Percentiles rank a stretch among this genome's conserved stretches.
Conservation (phyloP, 441 rosid species). For the Erodium trifolium region DNA sequence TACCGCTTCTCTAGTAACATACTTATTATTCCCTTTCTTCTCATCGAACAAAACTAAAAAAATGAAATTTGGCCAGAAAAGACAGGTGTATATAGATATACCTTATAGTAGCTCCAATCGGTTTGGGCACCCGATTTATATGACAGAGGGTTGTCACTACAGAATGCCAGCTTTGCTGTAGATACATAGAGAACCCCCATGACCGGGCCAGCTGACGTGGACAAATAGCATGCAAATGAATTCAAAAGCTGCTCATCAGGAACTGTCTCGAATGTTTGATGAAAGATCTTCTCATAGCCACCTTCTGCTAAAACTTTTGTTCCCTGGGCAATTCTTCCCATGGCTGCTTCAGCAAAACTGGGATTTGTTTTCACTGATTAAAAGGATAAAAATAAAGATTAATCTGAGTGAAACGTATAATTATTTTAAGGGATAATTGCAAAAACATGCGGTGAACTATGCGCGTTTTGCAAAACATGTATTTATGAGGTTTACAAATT, state of each 20-base stretch:
- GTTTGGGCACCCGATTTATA: slow-evolving; percentile 42
- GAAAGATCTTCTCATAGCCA: slow-evolving; percentile 65
- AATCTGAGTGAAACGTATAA: background rate
- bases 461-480: no score
- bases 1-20: background rate
- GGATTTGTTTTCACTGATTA: slow-evolving; percentile 27
- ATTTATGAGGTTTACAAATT: no score
- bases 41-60: background rate
- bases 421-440: no score
- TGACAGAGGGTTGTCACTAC: slow-evolving; percentile 53
- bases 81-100: slow-evolving; percentile 14
- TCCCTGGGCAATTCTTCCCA: slow-evolving; percentile 70
- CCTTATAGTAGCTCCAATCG: slow-evolving; percentile 67
- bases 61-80: background rate
- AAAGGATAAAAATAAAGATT: background rate
- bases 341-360: slow-evolving; percentile 61
- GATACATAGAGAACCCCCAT: slow-evolving; percentile 68
- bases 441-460: no score
- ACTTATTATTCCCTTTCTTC: background rate
- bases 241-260: slow-evolving; percentile 57
- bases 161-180: slow-evolving; percentile 47
- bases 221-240: slow-evolving; percentile 67
- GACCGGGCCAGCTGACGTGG: slow-evolving; percentile 69
- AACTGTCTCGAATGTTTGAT: slow-evolving; percentile 21
- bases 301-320: slow-evolving; percentile 68